Evolutionary conservation across 495 filamentous ascomycete genomes (phyloP).

Genomic region (Entonaema liquescens): DNA sequence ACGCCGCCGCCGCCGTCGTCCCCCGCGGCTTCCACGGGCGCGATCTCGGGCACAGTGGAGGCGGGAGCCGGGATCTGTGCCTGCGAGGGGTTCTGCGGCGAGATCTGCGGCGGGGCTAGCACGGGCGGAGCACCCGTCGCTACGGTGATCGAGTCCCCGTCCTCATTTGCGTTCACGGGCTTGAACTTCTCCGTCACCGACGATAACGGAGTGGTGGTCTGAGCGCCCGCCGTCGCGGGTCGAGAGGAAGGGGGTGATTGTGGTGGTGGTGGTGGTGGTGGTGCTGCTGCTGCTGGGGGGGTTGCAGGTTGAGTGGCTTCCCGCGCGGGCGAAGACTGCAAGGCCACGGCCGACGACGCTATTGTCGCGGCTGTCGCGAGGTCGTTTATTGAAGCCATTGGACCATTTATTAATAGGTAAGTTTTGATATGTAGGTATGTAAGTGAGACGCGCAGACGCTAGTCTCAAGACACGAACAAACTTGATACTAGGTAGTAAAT

Average conservation of each 20-base stretch:
- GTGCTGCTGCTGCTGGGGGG: neutral
- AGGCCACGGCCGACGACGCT: slow-evolving; percentile 48
- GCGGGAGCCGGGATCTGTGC: slow-evolving; percentile 34
- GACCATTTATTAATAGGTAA: neutral
- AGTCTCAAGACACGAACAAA: neutral
- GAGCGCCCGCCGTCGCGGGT: neutral
- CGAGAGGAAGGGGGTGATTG: neutral
- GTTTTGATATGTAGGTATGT: no score
- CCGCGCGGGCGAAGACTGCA: slow-evolving; percentile 34
- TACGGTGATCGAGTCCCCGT: slow-evolving; percentile 30
- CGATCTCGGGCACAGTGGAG: neutral
- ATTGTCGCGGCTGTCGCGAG: slow-evolving; percentile 53
- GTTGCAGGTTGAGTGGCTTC: slow-evolving; percentile 7
- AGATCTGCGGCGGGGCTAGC: slow-evolving; percentile 36
- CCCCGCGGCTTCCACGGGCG: neutral
- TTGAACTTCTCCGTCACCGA: neutral
- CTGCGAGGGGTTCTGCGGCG: slow-evolving; percentile 32
- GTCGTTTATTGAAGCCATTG: slow-evolving; percentile 57
- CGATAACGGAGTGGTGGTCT: neutral
- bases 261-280: neutral
- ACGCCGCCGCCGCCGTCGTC: slow-evolving; percentile 13
- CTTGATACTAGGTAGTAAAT: neutral
- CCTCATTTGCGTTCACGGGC: slow-evolving; percentile 4
- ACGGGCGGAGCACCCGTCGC: slow-evolving; percentile 33
- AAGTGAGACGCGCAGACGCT: neutral